Conservation (phyloP, 2,329 filamentous ascomycete species). For the Lecanoromycetidae sp. region DNA sequence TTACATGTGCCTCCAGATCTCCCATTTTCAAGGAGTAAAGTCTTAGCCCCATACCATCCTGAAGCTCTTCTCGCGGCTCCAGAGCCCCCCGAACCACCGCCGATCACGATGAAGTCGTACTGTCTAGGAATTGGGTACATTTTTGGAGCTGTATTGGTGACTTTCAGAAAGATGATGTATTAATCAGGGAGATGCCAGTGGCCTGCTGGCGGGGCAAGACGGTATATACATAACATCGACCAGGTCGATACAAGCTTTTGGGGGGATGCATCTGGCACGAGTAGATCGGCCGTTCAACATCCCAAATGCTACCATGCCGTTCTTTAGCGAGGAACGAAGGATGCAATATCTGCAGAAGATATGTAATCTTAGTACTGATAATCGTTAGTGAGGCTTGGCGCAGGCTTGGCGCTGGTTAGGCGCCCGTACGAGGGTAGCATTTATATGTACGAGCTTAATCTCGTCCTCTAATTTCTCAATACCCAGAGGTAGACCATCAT, state of each 20-base stretch:
- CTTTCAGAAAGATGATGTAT: slow-evolving; percentile 28
- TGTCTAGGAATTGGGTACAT: slow-evolving; percentile 57
- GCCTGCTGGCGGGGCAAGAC: background rate
- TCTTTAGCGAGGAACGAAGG: background rate
- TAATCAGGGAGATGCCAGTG: slow-evolving; percentile 24
- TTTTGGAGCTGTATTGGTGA: slow-evolving; percentile 22
- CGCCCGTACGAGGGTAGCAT: background rate
- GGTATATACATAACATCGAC: slow-evolving; percentile 7
- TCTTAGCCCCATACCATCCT: slow-evolving; percentile 61
- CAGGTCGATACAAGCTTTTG: slow-evolving; percentile 2
- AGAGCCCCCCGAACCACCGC: slow-evolving; percentile 72
- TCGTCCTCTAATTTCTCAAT: background rate
- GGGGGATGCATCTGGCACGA: slow-evolving; percentile 2
- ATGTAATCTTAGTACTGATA: background rate
- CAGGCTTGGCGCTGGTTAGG: background rate
- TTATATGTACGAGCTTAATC: background rate
- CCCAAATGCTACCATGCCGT: background rate
- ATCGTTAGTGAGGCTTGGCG: background rate
- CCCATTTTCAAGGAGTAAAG: slow-evolving; percentile 64
- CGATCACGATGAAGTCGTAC: slow-evolving; percentile 76
- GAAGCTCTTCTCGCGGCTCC: slow-evolving; percentile 66
- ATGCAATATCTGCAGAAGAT: too few species aligned
- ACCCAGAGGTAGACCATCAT: too few species aligned
- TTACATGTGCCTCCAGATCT: slow-evolving; percentile 75
- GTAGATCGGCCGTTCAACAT: background rate